These are phyloP conservation scores for Aspergillus bombycis DNA, from an alignment of 2,329 filamentous ascomycete species.

Conservation along the genomic window DNA sequence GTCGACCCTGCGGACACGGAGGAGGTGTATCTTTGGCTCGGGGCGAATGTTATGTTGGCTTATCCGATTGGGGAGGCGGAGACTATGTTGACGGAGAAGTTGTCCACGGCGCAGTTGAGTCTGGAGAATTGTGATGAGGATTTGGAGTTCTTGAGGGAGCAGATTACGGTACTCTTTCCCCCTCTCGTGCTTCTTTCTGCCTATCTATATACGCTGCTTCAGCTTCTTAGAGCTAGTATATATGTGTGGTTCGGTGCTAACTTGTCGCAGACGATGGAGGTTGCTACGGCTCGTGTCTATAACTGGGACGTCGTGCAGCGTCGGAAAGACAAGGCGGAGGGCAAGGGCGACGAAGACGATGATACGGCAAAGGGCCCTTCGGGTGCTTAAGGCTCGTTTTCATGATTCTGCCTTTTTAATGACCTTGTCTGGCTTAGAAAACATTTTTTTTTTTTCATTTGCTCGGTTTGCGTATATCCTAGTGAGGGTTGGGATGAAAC, in stretches of 20 bases:
- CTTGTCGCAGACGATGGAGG: constrained; percentile 79
- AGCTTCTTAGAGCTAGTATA: not conserved
- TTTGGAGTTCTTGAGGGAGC: constrained; percentile 89
- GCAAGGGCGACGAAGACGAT: constrained; percentile 55
- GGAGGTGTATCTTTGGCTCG: constrained; percentile 97
- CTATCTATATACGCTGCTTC: not conserved
- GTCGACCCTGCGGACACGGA: constrained; percentile 72
- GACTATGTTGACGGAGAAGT: constrained; percentile 73
- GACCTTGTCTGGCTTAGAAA: constrained; percentile 8
- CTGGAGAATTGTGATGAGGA: constrained; percentile 93
- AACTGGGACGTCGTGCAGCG: constrained; percentile 99
- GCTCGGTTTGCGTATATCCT: constrained; percentile 10
- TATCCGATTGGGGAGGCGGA: constrained; percentile 91
- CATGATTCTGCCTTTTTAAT: not conserved
- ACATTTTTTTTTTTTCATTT: constrained; percentile 10
- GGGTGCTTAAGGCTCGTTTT: constrained; percentile 6
- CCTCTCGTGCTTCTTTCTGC: not conserved
- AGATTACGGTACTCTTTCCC: constrained; percentile 77
- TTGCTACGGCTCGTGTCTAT: constrained; percentile 94
- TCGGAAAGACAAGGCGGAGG: constrained; percentile 77
- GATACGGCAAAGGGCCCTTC: not conserved
- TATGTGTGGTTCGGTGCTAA: constrained; percentile 13
- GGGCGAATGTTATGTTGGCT: constrained; percentile 95
- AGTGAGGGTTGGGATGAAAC: constrained; percentile 5
- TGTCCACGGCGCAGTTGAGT: constrained; percentile 77